Conservation (phyloP, 2,329 filamentous ascomycete genomes). For the Atkinsonella hypoxylon region DNA sequence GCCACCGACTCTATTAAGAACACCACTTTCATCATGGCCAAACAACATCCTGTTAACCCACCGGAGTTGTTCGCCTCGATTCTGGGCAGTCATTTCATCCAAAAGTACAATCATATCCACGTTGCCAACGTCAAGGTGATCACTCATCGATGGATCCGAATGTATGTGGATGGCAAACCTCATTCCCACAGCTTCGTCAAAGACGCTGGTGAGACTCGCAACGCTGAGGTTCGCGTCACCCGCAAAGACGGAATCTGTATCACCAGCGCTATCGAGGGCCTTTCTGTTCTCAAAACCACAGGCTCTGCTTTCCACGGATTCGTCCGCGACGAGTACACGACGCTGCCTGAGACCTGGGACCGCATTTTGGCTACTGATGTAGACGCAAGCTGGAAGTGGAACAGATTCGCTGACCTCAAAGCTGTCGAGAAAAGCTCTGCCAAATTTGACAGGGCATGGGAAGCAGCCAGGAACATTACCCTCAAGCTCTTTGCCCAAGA, state of each 20-base stretch:
- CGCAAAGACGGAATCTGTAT: conserved; percentile 61
- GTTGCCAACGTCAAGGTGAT: conserved; percentile 69
- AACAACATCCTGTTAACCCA: conserved; percentile 82
- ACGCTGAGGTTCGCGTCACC: conserved; percentile 60
- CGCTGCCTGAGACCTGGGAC: conserved; percentile 82
- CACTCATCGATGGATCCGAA: conserved; percentile 84
- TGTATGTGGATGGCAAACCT: conserved; percentile 74
- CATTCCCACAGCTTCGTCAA: conserved; percentile 93
- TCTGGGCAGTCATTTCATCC: conserved; percentile 78
- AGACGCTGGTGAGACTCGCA: conserved; percentile 78
- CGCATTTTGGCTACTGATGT: conserved; percentile 92
- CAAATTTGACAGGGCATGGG: conserved; percentile 70
- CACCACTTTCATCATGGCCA: conserved; percentile 88
- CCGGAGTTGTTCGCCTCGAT: conserved; percentile 85
- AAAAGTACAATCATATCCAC: conserved; percentile 79
- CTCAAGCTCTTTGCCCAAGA: conserved; percentile 84
- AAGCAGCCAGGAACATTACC: conserved; percentile 70
- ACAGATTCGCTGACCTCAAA: conserved; percentile 50
- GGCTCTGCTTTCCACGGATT: conserved; percentile 94
- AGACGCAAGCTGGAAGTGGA: conserved; percentile 79
- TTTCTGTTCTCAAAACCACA: conserved; percentile 91
- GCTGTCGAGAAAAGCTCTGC: conserved; percentile 53
- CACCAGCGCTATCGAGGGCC: conserved; percentile 63
- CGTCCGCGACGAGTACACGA: conserved; percentile 85
- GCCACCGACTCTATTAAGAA: conserved; percentile 98